phyloP scores from a whole-genome alignment of 805 yeast species.

The Hanseniaspora singularis region DNA sequence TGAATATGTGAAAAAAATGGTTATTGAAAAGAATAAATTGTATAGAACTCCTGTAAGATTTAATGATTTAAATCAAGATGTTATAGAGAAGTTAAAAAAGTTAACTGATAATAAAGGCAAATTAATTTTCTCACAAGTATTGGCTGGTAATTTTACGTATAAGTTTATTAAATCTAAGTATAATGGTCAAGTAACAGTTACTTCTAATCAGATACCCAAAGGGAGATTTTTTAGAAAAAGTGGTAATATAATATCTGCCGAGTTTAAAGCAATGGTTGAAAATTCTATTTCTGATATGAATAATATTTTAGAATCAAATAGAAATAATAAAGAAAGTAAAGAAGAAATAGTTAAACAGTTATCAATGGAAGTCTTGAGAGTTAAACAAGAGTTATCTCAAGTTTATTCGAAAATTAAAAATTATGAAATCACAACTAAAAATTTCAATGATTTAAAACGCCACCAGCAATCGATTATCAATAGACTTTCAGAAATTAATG shows the following conservation, averaged over 20 bases:
- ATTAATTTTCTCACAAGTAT: constrained; percentile 42
- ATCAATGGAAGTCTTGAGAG: constrained; percentile 18
- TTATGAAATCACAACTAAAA: constrained; percentile 20
- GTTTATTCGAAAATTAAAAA: constrained; percentile 7
- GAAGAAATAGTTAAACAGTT: constrained; percentile 14
- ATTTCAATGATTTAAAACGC: constrained; percentile 21
- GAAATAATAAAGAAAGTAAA: background rate
- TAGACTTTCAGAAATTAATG: constrained; percentile 28
- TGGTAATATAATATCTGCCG: constrained; percentile 23
- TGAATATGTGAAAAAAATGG: constrained; percentile 53
- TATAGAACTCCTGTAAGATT: constrained; percentile 53
- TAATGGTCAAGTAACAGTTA: constrained; percentile 36
- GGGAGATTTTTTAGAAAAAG: constrained; percentile 21
- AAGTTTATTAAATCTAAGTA: constrained; percentile 47
- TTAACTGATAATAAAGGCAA: constrained; percentile 31
- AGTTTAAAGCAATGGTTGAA: constrained; percentile 19
- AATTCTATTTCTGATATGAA: constrained; percentile 17
- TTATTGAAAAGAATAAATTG: constrained; percentile 43
- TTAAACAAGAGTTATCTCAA: constrained; percentile 16
- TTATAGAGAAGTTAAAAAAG: constrained; percentile 30
- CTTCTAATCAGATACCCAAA: constrained; percentile 25
- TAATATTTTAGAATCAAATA: constrained; percentile 15
- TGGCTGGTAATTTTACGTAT: constrained; percentile 46
- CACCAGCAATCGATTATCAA: constrained; percentile 26
- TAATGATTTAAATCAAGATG: constrained; percentile 33